Base-by-base conservation (phyloP, 2,329 filamentous ascomycete species). In the Botrytis hyacinthi region DNA sequence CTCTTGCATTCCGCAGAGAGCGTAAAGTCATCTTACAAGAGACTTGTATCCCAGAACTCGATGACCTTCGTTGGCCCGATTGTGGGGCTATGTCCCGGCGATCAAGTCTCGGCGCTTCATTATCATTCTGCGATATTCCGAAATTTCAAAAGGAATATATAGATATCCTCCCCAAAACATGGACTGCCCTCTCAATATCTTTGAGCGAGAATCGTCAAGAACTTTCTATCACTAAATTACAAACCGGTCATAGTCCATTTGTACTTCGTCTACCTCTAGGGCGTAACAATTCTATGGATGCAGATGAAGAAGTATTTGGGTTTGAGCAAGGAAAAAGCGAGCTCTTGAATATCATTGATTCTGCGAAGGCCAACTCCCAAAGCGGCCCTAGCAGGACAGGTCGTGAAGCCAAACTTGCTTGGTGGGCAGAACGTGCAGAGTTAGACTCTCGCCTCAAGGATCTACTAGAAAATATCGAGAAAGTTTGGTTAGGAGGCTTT, bases 401-500 rank as follows among this genome's bases (percentile, higher is more conserved):
- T 65, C 93, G 92, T 81, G 91, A 91, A 51, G 91, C 92, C 42
- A 94, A 93, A 81, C 89, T 89, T 57, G 90, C 91, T 65, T 99
- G 96, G 96, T 99, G 96, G 95, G 88, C 88, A 7, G 92, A 95
- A 80, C 89, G 97, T 22, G 92, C 96, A 81, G 88, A 87, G 4
- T 86, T 99, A 26, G 96, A 99, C 80, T 84, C 84, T 46, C 90
- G 93, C 16, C 86, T 99, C 37, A 90, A 89, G 75, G 91, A 93
- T 69, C 87, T 99, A 16, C 86, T 99, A 1, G 86, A 90, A 71
- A 97, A 94, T 74, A 92, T 99, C 57, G 95, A 99, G 82, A 92
- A 93, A 75, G 91, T 96, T 35, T 99, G 96, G 96, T 88, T 99
- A 8, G 95, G 95, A 67, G 96, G 96, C 0, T 99, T 99, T 86